Percentiles rank a stretch among this genome's conserved stretches.
phyloP scores from a whole-genome alignment of 345 rosid genomes.

The Brassica juncea region DNA sequence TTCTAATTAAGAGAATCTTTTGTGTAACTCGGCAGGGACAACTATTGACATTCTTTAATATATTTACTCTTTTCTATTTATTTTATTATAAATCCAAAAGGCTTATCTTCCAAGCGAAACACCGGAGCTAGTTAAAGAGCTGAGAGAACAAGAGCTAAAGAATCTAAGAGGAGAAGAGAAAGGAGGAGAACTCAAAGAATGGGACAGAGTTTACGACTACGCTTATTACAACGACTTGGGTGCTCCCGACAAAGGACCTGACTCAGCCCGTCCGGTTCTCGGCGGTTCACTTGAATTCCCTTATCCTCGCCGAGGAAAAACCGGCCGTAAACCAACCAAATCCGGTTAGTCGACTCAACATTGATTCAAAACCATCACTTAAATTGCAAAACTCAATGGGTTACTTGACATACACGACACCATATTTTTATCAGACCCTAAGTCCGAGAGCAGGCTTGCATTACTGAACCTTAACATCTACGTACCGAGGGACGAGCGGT shows the following conservation, averaged over 20 bases:
- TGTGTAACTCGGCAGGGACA: constrained; percentile 23
- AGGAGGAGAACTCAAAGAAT: constrained; percentile 61
- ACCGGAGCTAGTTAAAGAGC: constrained; percentile 60
- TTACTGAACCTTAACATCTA: constrained; percentile 72
- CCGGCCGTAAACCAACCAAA: constrained; percentile 71
- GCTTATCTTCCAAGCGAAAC: constrained; percentile 82
- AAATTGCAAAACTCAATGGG: constrained; percentile 4
- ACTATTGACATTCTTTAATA: neutral
- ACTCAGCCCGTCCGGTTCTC: constrained; percentile 61
- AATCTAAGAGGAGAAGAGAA: constrained; percentile 67
- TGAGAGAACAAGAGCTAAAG: constrained; percentile 69
- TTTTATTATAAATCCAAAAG: constrained; percentile 35
- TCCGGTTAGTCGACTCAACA: constrained; percentile 48
- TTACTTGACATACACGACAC: constrained; percentile 21
- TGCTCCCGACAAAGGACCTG: constrained; percentile 66
- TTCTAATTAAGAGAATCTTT: neutral
- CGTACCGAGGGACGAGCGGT: constrained; percentile 90
- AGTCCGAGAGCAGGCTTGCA: constrained; percentile 66
- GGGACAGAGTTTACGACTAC: constrained; percentile 96
- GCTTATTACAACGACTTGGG: constrained; percentile 86
- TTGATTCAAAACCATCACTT: no score
- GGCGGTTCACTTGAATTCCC: constrained; percentile 73
- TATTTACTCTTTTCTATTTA: neutral
- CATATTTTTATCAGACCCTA: constrained; percentile 56
- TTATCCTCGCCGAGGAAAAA: constrained; percentile 87